Evolutionary conservation across 2,329 filamentous ascomycete genomes (phyloP).

Genomic region (Aspergillus piperis): DNA sequence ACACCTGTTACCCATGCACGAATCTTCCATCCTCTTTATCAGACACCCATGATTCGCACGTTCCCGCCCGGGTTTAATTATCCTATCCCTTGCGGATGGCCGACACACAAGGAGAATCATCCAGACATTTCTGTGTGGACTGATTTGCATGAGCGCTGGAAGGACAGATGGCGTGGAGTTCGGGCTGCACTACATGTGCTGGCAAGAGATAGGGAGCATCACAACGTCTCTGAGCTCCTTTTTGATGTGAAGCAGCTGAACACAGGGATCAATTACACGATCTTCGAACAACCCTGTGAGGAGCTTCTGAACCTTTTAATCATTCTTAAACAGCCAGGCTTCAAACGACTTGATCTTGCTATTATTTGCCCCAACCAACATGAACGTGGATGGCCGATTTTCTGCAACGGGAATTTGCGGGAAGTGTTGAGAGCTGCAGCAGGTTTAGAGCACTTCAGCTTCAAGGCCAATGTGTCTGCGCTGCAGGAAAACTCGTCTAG

Average conservation of each 20-base stretch:
- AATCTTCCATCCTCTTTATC: conserved; percentile 40
- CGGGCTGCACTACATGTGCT: conserved; percentile 23
- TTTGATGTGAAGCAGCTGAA: conserved; percentile 33
- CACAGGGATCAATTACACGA: conserved; percentile 35
- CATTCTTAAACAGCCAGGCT: conserved; percentile 28
- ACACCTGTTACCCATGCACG: conserved; percentile 45
- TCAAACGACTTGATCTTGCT: conserved; percentile 31
- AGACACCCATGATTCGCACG: conserved; percentile 47
- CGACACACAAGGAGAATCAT: neutral
- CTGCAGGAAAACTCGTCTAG: too few relatives aligned
- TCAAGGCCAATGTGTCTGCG: neutral
- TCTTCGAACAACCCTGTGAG: conserved; percentile 30
- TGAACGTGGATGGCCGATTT: neutral
- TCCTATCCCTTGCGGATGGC: conserved; percentile 39
- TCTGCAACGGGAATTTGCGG: neutral
- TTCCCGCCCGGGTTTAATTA: conserved; percentile 46
- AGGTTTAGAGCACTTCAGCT: neutral
- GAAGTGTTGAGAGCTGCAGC: neutral
- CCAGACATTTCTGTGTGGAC: neutral
- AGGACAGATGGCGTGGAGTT: conserved; percentile 37
- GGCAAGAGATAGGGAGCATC: conserved; percentile 18
- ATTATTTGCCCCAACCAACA: conserved; percentile 18
- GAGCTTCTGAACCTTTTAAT: conserved; percentile 29
- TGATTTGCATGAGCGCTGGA: conserved; percentile 15
- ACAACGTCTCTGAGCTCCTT: conserved; percentile 36